phyloP scores from a whole-genome alignment of 2,329 filamentous ascomycete species.

The Fusarium nelsonii region DNA sequence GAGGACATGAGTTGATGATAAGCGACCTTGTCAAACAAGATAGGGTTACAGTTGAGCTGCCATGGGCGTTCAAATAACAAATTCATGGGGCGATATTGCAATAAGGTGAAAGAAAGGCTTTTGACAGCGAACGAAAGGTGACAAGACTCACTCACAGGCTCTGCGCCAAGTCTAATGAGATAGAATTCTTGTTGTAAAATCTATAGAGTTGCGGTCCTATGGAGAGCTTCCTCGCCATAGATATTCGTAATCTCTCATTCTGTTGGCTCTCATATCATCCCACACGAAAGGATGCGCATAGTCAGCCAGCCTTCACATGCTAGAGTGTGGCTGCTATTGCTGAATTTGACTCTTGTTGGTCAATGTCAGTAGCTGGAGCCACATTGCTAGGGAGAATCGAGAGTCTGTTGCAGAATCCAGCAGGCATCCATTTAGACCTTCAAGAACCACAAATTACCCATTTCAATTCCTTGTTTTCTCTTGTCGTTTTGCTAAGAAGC shows the following conservation, averaged over 20 bases:
- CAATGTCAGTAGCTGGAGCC: slow-evolving; percentile 16
- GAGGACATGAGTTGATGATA: slow-evolving; percentile 22
- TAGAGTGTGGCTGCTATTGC: slow-evolving; percentile 21
- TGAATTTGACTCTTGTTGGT: slow-evolving; percentile 7
- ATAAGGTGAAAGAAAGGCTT: slow-evolving; percentile 3
- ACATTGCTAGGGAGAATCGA: slow-evolving; percentile 39
- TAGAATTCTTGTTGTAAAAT: neutral
- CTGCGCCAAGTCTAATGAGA: slow-evolving; percentile 3
- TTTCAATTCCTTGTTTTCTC: slow-evolving; percentile 24
- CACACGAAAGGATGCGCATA: slow-evolving; percentile 7
- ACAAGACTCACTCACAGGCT: neutral
- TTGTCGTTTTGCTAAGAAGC: slow-evolving; percentile 15
- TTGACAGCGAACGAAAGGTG: neutral
- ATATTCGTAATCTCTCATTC: slow-evolving; percentile 11
- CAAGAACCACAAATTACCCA: slow-evolving; percentile 22
- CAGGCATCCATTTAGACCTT: slow-evolving; percentile 27
- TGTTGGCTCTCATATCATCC: slow-evolving; percentile 8
- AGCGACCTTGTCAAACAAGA: slow-evolving; percentile 11
- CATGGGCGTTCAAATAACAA: slow-evolving; percentile 26
- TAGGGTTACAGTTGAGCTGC: slow-evolving; percentile 21
- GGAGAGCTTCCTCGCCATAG: slow-evolving; percentile 1
- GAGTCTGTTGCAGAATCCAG: slow-evolving; percentile 34
- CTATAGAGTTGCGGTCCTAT: neutral
- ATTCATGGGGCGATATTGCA: slow-evolving; percentile 9
- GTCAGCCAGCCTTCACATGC: slow-evolving; percentile 41